A percentile compares a stretch with the other conserved stretches of the same genome.
phyloP scores from a whole-genome alignment of 2,329 filamentous ascomycete species.

The Chrysosporium keratinophilum region DNA sequence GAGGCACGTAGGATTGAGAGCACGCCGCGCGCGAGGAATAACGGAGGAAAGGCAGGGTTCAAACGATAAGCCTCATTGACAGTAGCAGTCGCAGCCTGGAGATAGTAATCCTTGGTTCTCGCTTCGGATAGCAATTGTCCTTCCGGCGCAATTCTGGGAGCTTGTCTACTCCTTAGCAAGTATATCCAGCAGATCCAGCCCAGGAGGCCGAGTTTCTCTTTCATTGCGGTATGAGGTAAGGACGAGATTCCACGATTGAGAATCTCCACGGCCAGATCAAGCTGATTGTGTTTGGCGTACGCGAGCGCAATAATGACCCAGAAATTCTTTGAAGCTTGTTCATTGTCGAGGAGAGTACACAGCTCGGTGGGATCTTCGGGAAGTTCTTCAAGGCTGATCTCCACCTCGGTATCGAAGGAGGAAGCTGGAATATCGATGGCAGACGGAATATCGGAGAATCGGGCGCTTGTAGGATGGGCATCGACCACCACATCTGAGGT shows the following conservation, averaged over 20 bases:
- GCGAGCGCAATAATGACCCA: constrained; percentile 98
- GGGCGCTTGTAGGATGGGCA: constrained; percentile 31
- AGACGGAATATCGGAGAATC: constrained; percentile 53
- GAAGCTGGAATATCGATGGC: constrained; percentile 56
- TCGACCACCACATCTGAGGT: constrained; percentile 19
- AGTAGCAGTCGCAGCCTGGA: constrained; percentile 79
- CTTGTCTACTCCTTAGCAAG: constrained; percentile 76
- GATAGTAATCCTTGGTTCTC: constrained; percentile 86
- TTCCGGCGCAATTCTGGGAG: constrained; percentile 57
- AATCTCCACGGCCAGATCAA: constrained; percentile 68
- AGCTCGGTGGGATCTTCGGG: constrained; percentile 91
- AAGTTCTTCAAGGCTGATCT: constrained; percentile 83
- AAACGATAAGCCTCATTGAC: constrained; percentile 93
- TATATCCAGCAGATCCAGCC: constrained; percentile 85
- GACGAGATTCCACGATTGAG: constrained; percentile 63
- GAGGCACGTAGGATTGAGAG: constrained; percentile 81
- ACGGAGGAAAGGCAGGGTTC: constrained; percentile 81
- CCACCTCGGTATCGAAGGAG: constrained; percentile 59
- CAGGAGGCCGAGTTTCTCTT: constrained; percentile 76
- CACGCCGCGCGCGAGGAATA: constrained; percentile 84
- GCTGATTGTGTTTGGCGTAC: constrained; percentile 90
- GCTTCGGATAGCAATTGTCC: constrained; percentile 56
- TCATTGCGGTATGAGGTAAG: constrained; percentile 56
- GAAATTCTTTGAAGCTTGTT: constrained; percentile 78
- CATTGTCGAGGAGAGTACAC: constrained; percentile 88